These are phyloP conservation scores for Carex sylvatica DNA, from an alignment of 202 grass and related monocot species.

Conservation along the genomic window DNA sequence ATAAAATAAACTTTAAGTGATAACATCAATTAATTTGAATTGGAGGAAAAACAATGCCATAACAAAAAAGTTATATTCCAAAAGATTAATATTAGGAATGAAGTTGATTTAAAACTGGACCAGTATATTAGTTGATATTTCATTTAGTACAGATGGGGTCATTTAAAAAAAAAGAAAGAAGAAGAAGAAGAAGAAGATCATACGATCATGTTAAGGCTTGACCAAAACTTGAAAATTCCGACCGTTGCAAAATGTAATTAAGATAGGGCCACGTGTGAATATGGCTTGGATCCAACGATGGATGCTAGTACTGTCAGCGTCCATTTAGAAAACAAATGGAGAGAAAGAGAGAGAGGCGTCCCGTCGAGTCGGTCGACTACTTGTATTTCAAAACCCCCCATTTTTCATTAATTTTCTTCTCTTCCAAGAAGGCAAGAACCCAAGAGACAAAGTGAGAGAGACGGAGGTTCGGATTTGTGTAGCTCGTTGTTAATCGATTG, in stretches of 20 bases:
- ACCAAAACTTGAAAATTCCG: conserved; percentile 10
- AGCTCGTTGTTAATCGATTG: background rate
- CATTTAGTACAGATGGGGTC: background rate
- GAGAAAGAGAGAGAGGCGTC: background rate
- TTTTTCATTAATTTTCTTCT: background rate
- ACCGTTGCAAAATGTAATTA: background rate
- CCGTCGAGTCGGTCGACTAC: background rate
- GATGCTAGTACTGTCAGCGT: too few species aligned
- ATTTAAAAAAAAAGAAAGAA: background rate
- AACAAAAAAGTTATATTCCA: too few species aligned
- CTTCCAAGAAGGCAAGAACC: conserved; percentile 22
- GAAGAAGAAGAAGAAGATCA: too few species aligned
- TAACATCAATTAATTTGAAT: too few species aligned
- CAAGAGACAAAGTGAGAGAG: background rate
- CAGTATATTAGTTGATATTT: background rate
- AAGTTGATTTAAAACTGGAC: too few species aligned
- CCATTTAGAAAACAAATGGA: background rate
- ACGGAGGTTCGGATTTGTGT: too few species aligned
- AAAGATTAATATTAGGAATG: too few species aligned
- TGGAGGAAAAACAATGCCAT: too few species aligned
- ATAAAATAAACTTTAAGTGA: too few species aligned
- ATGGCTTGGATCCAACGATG: background rate
- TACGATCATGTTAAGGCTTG: background rate
- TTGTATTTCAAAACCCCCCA: background rate
- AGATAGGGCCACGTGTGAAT: background rate